Evolutionary conservation across 495 filamentous ascomycete genomes (phyloP).

Genomic region (Xylaria castorea): DNA sequence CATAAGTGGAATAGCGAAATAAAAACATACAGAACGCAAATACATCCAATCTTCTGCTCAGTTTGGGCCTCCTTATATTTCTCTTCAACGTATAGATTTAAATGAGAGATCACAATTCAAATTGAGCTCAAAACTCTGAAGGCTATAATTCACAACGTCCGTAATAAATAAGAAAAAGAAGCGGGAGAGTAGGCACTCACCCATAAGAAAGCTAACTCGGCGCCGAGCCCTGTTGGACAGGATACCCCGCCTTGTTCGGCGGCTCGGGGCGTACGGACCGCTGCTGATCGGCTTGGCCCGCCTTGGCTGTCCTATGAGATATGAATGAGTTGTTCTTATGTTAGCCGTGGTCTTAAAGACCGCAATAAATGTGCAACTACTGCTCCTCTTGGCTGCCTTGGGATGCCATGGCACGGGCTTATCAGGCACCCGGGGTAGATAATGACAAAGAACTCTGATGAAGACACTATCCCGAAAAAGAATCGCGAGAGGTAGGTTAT

Average conservation of each 20-base stretch:
- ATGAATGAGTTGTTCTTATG: neutral
- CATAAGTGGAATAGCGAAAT: no score
- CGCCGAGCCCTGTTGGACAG: constrained; percentile 9
- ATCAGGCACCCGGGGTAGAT: neutral
- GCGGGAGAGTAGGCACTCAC: neutral
- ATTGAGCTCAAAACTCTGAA: no score
- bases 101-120: no score
- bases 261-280: neutral
- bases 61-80: no score
- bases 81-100: no score
- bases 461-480: neutral
- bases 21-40: no score
- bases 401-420: neutral
- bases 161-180: neutral
- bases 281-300: constrained; percentile 11
- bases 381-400: constrained; percentile 5
- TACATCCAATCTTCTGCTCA: no score
- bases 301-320: neutral
- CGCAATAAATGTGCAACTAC: neutral
- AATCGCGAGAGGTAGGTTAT: neutral
- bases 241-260: constrained; percentile 15
- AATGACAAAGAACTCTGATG: neutral
- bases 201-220: neutral
- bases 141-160: neutral
- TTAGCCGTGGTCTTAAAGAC: neutral